Percentiles rank a stretch among this genome's conserved stretches.
These are phyloP conservation scores for Drosera capensis DNA, from an alignment of 148 eudicot species.

Conservation along the genomic window DNA sequence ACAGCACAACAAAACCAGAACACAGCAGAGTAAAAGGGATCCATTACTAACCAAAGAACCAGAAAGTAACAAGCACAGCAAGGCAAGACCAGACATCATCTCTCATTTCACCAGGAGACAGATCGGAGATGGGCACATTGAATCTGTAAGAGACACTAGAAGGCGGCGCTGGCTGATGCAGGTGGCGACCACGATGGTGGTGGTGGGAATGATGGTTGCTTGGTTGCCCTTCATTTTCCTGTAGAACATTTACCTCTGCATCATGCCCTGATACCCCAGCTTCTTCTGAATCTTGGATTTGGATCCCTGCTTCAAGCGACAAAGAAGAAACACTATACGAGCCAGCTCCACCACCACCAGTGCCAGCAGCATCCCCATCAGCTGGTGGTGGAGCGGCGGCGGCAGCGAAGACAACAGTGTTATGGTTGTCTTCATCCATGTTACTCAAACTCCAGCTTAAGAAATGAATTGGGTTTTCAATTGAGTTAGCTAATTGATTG, in stretches of 20 bases:
- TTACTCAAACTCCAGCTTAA: not conserved
- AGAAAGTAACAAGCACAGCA: slow-evolving; percentile 29
- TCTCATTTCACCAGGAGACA: slow-evolving; percentile 7
- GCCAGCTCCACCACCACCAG: slow-evolving; percentile 1
- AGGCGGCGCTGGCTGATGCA: slow-evolving; percentile 1
- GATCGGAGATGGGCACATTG: slow-evolving; percentile 8
- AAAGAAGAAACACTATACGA: slow-evolving; percentile 7
- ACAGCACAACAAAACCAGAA: not conserved
- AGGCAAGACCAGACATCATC: slow-evolving; percentile 37
- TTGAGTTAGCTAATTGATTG: not conserved
- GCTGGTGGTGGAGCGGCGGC: not conserved
- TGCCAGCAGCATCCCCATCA: not conserved
- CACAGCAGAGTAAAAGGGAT: not conserved
- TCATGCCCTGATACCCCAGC: slow-evolving; percentile 10
- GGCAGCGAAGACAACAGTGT: slow-evolving; percentile 1
- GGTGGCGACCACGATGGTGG: slow-evolving; percentile 3
- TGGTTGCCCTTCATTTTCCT: slow-evolving; percentile 5
- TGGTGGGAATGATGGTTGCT: slow-evolving; percentile 3
- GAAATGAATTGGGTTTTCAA: too few relatives aligned
- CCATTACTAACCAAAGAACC: slow-evolving; percentile 36
- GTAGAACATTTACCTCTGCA: not conserved
- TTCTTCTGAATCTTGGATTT: slow-evolving; percentile 10
- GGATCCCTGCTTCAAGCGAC: slow-evolving; percentile 9
- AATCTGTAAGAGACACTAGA: slow-evolving; percentile 9
- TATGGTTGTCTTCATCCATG: slow-evolving; percentile 19